These are phyloP conservation scores for Botrytis elliptica DNA, from an alignment of 2,329 filamentous ascomycete genomes.

Conservation along the genomic window DNA sequence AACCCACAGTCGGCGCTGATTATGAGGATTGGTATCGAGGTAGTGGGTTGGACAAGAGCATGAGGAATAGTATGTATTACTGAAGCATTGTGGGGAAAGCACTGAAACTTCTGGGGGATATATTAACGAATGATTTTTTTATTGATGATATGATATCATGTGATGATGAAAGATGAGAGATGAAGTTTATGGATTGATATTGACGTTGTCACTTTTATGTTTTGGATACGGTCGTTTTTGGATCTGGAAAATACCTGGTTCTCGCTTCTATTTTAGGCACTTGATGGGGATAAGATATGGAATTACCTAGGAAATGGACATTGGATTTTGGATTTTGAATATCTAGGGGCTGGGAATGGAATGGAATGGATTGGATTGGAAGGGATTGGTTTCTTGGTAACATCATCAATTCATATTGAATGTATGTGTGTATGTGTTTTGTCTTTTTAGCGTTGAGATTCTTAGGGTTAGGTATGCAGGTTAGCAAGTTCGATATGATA, in stretches of 20 bases:
- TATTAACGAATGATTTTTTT: background rate
- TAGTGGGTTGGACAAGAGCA: background rate
- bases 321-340: background rate
- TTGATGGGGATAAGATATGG: background rate
- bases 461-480: background rate
- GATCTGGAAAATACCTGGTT: background rate
- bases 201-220: background rate
- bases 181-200: background rate
- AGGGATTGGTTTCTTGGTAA: background rate
- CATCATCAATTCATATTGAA: background rate
- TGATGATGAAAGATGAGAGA: background rate
- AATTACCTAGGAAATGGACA: background rate
- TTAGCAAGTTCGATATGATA: slow-evolving; percentile 6
- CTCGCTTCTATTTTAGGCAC: background rate
- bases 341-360: background rate
- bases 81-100: background rate
- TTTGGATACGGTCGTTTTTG: slow-evolving; percentile 8
- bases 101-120: background rate
- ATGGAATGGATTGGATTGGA: background rate
- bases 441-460: slow-evolving; percentile 1
- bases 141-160: slow-evolving; percentile 1
- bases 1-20: slow-evolving; percentile 9
- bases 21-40: slow-evolving; percentile 25
- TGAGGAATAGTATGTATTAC: slow-evolving; percentile 20
- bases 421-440: background rate